These are phyloP conservation scores for Geotrichum candidum DNA, from an alignment of 1,139 yeast species.

Conservation along the genomic window DNA sequence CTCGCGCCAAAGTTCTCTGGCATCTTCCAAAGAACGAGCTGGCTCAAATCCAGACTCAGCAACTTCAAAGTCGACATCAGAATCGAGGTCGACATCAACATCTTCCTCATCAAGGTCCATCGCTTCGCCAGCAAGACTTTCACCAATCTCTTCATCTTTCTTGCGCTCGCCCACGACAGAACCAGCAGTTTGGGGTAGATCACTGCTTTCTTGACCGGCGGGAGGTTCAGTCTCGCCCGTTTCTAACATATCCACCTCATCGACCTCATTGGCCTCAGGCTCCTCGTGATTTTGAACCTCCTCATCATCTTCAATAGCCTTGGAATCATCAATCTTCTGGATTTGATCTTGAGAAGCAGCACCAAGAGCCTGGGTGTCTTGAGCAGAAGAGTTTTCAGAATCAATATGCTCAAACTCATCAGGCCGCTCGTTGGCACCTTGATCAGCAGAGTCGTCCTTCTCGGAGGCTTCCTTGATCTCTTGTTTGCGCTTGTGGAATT, in stretches of 20 bases:
- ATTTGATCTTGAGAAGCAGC: conserved; percentile 78
- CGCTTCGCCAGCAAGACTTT: conserved; percentile 23
- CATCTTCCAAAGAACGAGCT: conserved; percentile 54
- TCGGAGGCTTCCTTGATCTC: conserved; percentile 55
- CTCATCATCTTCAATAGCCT: conserved; percentile 64
- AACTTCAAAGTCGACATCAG: conserved; percentile 33
- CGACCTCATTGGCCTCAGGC: conserved; percentile 16
- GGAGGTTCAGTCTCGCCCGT: conserved; percentile 22
- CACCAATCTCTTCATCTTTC: conserved; percentile 19
- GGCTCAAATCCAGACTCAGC: conserved; percentile 42
- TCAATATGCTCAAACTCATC: conserved; percentile 91
- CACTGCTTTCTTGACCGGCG: conserved; percentile 18
- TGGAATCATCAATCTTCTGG: conserved; percentile 71
- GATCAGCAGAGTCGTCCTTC: conserved; percentile 42
- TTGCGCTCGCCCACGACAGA: conserved; percentile 24
- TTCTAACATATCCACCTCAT: conserved; percentile 22
- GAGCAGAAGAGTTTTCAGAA: conserved; percentile 63
- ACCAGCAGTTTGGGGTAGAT: conserved; percentile 18
- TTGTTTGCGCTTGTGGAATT: conserved; percentile 84
- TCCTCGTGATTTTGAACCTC: conserved; percentile 31
- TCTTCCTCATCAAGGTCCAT: conserved; percentile 29
- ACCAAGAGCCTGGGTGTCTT: conserved; percentile 88
- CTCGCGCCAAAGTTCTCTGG: conserved; percentile 72
- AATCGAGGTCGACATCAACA: conserved; percentile 22
- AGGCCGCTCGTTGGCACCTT: conserved; percentile 51